Evolutionary conservation across 306 rosid genomes (phyloP), one percentile per base, ranked within the genome.

Genomic region (Lathyrus oleraceus): DNA sequence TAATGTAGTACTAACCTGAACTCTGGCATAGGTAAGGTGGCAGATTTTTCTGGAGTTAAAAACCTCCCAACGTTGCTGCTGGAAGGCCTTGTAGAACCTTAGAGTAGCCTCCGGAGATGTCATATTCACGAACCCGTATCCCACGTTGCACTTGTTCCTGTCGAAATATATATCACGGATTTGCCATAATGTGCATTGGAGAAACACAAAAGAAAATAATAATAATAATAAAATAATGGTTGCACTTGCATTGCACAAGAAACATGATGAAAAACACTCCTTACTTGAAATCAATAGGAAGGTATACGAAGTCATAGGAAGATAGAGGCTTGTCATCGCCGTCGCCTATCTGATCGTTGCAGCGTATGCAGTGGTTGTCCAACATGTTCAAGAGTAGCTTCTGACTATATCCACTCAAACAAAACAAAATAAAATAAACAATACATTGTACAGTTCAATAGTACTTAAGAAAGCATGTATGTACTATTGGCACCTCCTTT

Each of bases 141-240:
- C 98, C 78, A 94, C 97, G 72, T 94, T 94, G 83, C 98, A 94
- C 58, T 88, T 90, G 97, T 94, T 94, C 78, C 98, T 94, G 39
- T 35, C 39, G 1, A 35, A 7, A 1, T 35, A 35, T 35, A 44
- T 52, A 70, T 42, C 69, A 64, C 69, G 21, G 3, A 63, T n/a
- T 60, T 60, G 14, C 35, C 47, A 62, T 53, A 16, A 16, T 36
- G 20, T 61, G 66, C 47, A 8, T 17, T 10, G 61, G 36, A 30
- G 12, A 45, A 5, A 49, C 27, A 49, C 38, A 6, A 8, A 32
- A 6, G 5, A 6, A 6, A 7, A 35, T 5, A 30, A 5, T 35
- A 35, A 35, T 51, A 19, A 16, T 49, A 49, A 17, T 16, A 49
- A 8, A 49, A 49, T 49, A 17, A 25, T 2, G 4, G 4, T 25